Evolutionary conservation across 192 early-diverging fungal species (phyloP).

Genomic region (Funneliformis geosporum): DNA sequence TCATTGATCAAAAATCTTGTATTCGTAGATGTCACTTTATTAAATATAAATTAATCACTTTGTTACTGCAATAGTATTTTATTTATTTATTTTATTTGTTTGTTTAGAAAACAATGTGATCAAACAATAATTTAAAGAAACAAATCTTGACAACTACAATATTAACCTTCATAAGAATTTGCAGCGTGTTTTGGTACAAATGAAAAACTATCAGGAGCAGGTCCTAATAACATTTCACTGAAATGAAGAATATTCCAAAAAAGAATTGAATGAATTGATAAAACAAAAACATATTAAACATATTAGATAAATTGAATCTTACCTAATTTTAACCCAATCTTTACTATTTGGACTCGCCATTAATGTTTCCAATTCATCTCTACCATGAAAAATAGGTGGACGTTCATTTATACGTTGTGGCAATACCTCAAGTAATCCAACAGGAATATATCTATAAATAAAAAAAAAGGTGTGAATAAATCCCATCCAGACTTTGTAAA

Average conservation of each 20-base stretch:
- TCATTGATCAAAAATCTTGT: too few relatives aligned
- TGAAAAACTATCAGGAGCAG: slow-evolving; percentile 79
- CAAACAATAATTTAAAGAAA: too few relatives aligned
- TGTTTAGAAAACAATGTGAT: too few relatives aligned
- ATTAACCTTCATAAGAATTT: slow-evolving; percentile 56
- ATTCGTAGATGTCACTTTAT: too few relatives aligned
- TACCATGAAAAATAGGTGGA: slow-evolving; percentile 79
- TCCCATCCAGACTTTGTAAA: not conserved
- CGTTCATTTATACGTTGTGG: slow-evolving; percentile 93
- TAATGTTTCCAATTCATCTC: slow-evolving; percentile 92
- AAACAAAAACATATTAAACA: not conserved
- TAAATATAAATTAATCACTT: too few relatives aligned
- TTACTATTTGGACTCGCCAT: slow-evolving; percentile 76
- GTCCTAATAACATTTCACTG: slow-evolving; percentile 87
- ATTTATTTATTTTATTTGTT: too few relatives aligned
- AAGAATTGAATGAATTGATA: too few relatives aligned
- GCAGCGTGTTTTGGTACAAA: slow-evolving; percentile 96
- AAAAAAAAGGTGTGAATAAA: not conserved
- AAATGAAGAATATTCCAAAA: slow-evolving; percentile 12
- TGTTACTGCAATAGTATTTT: too few relatives aligned
- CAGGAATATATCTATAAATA: slow-evolving; percentile 77
- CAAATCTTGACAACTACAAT: not conserved
- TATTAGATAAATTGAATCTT: not conserved
- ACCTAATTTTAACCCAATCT: slow-evolving; percentile 92
- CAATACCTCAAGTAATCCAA: slow-evolving; percentile 87